A percentile compares a stretch with the other conserved stretches of the same genome.
Evolutionary conservation across 73 alveolate species (phyloP).

Genomic region (Symbiodinium pilosum): DNA sequence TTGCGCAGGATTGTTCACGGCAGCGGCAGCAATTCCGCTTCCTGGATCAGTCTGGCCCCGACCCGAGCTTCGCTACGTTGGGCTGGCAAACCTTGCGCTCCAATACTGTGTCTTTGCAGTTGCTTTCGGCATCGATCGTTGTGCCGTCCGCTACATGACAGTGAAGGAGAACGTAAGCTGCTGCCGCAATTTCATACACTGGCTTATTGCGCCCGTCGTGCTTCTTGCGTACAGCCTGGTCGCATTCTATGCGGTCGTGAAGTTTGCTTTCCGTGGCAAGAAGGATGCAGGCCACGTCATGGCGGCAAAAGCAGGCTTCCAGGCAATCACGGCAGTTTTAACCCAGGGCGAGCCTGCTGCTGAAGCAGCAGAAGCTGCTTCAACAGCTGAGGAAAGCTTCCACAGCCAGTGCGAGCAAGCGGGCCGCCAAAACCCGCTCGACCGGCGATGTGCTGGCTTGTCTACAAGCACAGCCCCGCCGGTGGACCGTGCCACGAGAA

Average conservation of each 20-base stretch:
- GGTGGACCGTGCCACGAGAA: neutral
- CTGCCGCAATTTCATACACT: neutral
- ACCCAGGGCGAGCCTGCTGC: neutral
- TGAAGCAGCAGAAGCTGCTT: neutral
- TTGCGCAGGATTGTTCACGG: slow-evolving; percentile 10
- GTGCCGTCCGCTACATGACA: slow-evolving; percentile 21
- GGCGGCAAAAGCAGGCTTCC: slow-evolving; percentile 20
- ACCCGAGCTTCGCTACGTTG: neutral
- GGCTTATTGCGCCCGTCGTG: neutral
- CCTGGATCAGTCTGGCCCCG: neutral
- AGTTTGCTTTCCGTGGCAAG: slow-evolving; percentile 6
- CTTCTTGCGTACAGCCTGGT: neutral
- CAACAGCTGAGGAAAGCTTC: neutral
- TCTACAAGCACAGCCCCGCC: neutral
- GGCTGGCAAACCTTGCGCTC: neutral
- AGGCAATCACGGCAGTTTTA: slow-evolving; percentile 7
- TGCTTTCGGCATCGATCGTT: neutral
- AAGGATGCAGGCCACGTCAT: slow-evolving; percentile 32
- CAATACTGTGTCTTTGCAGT: neutral
- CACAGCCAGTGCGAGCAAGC: slow-evolving; percentile 1
- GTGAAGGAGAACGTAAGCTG: slow-evolving; percentile 14
- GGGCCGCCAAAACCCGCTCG: slow-evolving; percentile 6
- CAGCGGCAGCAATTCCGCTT: slow-evolving; percentile 17
- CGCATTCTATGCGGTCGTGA: slow-evolving; percentile 16
- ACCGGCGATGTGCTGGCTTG: neutral